These are phyloP conservation scores for Lipomyces yarrowii DNA, from an alignment of 1,139 yeast genomes.

Conservation along the genomic window DNA sequence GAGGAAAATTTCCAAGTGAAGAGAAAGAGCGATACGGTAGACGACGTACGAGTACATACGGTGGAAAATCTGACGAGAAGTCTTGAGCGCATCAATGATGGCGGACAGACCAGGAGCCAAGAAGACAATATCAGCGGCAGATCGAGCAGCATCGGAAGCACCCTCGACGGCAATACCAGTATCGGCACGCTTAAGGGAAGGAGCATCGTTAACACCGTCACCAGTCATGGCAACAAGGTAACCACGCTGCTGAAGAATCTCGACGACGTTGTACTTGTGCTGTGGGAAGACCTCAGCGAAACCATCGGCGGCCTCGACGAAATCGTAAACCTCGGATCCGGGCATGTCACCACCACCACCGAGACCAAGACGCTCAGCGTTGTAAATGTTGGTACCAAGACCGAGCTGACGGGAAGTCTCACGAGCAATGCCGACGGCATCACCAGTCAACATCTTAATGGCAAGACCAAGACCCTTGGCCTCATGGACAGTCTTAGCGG, in stretches of 20 bases:
- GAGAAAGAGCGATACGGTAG: conserved; percentile 75
- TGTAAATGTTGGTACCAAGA: conserved; percentile 69
- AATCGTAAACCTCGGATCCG: conserved; percentile 73
- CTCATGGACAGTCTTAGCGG: conserved; percentile 67
- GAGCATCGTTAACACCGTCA: conserved; percentile 82
- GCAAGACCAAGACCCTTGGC: conserved; percentile 67
- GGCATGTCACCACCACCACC: conserved; percentile 77
- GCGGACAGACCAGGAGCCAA: conserved; percentile 80
- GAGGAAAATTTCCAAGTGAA: conserved; percentile 71
- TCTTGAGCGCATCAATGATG: conserved; percentile 73
- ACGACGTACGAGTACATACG: conserved; percentile 80
- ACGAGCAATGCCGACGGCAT: conserved; percentile 75
- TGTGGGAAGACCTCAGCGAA: conserved; percentile 83
- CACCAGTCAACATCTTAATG: conserved; percentile 75
- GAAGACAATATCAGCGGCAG: conserved; percentile 80
- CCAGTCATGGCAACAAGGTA: conserved; percentile 82
- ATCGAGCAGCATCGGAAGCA: conserved; percentile 79
- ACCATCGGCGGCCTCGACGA: conserved; percentile 79
- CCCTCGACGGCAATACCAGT: conserved; percentile 84
- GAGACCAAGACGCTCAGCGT: conserved; percentile 70
- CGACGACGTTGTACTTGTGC: conserved; percentile 79
- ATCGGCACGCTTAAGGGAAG: conserved; percentile 78
- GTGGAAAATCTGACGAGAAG: conserved; percentile 81
- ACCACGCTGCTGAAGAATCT: conserved; percentile 74
- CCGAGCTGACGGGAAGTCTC: conserved; percentile 74